Conservation (phyloP, 2,329 filamentous ascomycete genomes). For the Colletotrichum lini region DNA sequence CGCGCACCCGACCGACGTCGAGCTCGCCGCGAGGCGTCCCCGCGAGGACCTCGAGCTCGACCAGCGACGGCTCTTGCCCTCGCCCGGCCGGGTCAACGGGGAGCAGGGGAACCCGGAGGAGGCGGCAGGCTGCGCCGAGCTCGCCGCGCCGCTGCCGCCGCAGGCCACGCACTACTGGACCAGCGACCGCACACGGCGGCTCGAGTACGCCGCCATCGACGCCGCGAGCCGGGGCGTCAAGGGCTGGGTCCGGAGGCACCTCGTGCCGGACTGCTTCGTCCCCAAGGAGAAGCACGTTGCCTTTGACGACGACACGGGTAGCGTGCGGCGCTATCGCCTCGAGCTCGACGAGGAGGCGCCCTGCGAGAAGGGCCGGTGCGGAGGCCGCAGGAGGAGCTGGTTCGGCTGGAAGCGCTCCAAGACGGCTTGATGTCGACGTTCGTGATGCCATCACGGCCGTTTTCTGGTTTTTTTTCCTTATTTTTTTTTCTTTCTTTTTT, state of each 20-base stretch:
- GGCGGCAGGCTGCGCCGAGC: conserved; percentile 33
- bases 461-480: background rate
- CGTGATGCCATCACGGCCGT: background rate
- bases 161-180: conserved; percentile 78
- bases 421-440: conserved; percentile 17
- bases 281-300: conserved; percentile 64
- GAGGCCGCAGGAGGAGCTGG: conserved; percentile 21
- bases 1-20: conserved; percentile 55
- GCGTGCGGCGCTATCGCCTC: conserved; percentile 74
- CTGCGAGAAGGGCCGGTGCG: conserved; percentile 30
- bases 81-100: conserved; percentile 10
- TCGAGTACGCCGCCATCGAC: conserved; percentile 78
- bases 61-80: conserved; percentile 11
- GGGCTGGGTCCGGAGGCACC: conserved; percentile 70
- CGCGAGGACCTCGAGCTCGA: conserved; percentile 45
- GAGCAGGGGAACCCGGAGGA: conserved; percentile 35
- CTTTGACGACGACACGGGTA: conserved; percentile 75
- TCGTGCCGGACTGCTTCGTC: conserved; percentile 74
- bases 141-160: conserved; percentile 58
- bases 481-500: background rate
- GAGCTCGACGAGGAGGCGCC: conserved; percentile 55
- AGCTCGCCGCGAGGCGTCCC: conserved; percentile 25
- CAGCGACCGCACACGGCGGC: conserved; percentile 71
- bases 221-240: conserved; percentile 72
- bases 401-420: conserved; percentile 33